These are phyloP conservation scores for Neurospora crassa DNA, from an alignment of 2,329 filamentous ascomycete species.

Conservation along the genomic window DNA sequence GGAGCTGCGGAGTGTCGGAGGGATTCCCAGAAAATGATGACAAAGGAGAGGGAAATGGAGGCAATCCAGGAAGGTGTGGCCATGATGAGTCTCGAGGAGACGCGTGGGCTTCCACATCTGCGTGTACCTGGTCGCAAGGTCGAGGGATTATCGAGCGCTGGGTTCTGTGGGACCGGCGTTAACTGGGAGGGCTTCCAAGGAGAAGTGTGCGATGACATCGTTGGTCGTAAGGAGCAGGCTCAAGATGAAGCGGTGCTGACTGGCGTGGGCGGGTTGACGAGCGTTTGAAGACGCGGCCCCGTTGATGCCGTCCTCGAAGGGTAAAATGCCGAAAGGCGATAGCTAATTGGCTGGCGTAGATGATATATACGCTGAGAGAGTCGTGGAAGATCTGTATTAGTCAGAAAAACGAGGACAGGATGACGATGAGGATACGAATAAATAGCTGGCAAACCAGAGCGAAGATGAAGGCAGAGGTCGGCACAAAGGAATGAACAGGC, in stretches of 20 bases:
- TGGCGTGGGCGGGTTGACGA: not conserved
- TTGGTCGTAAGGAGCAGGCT: not conserved
- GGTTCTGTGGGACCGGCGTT: not conserved
- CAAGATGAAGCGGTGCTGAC: not conserved
- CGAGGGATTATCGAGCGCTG: not conserved
- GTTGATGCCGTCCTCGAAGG: not conserved
- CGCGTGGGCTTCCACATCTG: not conserved
- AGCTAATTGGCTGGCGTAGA: not conserved
- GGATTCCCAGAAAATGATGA: not conserved
- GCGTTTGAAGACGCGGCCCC: not conserved
- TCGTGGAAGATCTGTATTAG: not conserved
- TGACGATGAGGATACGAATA: not conserved
- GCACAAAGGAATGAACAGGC: not conserved
- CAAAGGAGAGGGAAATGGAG: not conserved
- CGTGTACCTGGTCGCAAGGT: not conserved
- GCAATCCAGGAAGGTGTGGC: not conserved
- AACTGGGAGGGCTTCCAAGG: not conserved
- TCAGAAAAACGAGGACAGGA: not conserved
- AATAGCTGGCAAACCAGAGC: too few species aligned
- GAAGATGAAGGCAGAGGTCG: not conserved
- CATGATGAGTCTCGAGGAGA: not conserved
- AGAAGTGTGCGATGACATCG: not conserved
- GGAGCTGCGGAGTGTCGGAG: not conserved
- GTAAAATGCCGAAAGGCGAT: not conserved
- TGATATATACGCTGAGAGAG: not conserved